Percentiles rank a stretch among this genome's conserved stretches.
Conservation (phyloP, 2,329 filamentous ascomycete genomes). For the Aspergillus vadensis region DNA sequence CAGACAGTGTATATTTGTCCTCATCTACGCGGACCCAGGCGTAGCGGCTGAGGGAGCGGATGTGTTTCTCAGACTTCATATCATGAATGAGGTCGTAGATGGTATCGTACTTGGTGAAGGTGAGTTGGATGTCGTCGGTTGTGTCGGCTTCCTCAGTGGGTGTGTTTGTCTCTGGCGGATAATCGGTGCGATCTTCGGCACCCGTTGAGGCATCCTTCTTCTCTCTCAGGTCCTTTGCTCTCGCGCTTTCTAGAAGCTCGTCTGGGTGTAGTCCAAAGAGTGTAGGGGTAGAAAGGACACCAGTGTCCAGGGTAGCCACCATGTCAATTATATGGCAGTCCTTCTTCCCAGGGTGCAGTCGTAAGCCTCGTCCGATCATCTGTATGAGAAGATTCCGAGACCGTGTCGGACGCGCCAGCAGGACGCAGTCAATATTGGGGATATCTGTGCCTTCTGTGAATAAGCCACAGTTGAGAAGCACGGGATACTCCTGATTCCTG, state of each 20-base stretch:
- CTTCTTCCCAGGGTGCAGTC: conserved; percentile 75
- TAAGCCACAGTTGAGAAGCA: conserved; percentile 91
- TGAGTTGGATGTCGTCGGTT: conserved; percentile 55
- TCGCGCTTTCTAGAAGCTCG: conserved; percentile 70
- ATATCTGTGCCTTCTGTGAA: conserved; percentile 98
- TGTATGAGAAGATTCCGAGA: conserved; percentile 93
- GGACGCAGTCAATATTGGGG: conserved; percentile 91
- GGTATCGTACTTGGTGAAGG: conserved; percentile 87
- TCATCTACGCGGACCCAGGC: conserved; percentile 81
- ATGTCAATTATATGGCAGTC: conserved; percentile 97
- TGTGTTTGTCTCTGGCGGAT: neutral
- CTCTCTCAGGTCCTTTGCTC: conserved; percentile 61
- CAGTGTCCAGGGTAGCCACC: conserved; percentile 80
- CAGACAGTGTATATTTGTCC: conserved; percentile 70
- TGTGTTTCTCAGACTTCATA: conserved; percentile 73
- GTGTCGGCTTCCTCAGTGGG: conserved; percentile 22
- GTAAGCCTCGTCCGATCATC: conserved; percentile 96
- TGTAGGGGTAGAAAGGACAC: conserved; percentile 87
- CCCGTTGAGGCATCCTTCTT: conserved; percentile 43
- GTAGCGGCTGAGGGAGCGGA: conserved; percentile 71
- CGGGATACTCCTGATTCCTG: conserved; percentile 73
- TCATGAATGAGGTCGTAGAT: conserved; percentile 90
- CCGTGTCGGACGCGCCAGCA: conserved; percentile 83
- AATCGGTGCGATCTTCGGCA: neutral
- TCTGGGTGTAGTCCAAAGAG: conserved; percentile 88